phyloP scores from a whole-genome alignment of 2,329 filamentous ascomycete genomes.

The Chaetomium strumarium region DNA sequence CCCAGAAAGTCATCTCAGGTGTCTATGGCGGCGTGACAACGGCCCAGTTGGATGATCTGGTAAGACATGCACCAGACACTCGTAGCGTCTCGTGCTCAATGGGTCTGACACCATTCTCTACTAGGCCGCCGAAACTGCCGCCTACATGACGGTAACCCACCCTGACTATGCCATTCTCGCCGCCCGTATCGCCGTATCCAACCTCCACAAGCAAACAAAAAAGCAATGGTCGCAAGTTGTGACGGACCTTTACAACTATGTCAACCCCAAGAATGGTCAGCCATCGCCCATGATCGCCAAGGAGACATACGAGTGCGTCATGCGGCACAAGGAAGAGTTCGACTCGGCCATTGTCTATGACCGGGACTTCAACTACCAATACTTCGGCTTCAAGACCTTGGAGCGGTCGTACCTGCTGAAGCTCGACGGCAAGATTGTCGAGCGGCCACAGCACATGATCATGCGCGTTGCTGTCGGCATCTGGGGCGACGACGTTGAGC shows the following conservation, averaged over 20 bases:
- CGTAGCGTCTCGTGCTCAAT: not conserved
- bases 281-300: conserved; percentile 91
- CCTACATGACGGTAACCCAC: conserved; percentile 99
- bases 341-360: conserved; percentile 99
- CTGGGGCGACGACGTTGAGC: conserved; percentile 90
- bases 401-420: conserved; percentile 97
- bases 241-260: conserved; percentile 87
- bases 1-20: conserved; percentile 98
- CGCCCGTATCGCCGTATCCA: conserved; percentile 96
- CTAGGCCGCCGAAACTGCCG: conserved; percentile 95
- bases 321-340: conserved; percentile 93
- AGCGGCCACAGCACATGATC: conserved; percentile 98
- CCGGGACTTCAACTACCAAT: conserved; percentile 99
- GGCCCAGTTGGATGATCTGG: conserved; percentile 91
- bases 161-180: conserved; percentile 98
- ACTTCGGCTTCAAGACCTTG: conserved; percentile 98
- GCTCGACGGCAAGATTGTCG: conserved; percentile 90
- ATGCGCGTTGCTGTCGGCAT: conserved; percentile 99
- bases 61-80: conserved; percentile 46
- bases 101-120: conserved; percentile 9
- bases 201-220: conserved; percentile 99
- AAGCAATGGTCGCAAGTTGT: conserved; percentile 98
- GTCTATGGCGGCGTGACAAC: conserved; percentile 98
- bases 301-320: conserved; percentile 83
- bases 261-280: conserved; percentile 86